These are phyloP conservation scores for Pichia sp. DNA, from an alignment of 1,139 yeast species.

Conservation along the genomic window DNA sequence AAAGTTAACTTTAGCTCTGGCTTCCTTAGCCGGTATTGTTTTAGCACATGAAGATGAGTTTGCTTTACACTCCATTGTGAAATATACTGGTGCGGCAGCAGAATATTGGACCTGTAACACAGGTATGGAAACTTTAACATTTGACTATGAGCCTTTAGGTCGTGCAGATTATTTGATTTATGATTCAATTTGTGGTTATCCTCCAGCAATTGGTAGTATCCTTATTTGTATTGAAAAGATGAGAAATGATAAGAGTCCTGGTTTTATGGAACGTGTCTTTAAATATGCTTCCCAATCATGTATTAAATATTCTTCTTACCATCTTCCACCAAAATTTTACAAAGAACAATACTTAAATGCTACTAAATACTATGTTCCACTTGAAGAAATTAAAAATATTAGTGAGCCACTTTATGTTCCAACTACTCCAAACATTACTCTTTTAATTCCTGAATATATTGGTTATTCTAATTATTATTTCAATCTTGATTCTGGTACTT, in stretches of 20 bases:
- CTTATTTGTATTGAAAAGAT: constrained; percentile 22
- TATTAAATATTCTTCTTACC: constrained; percentile 13
- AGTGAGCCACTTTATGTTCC: constrained; percentile 16
- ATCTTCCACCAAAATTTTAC: constrained; percentile 15
- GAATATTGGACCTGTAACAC: constrained; percentile 15
- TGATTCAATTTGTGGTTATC: constrained; percentile 19
- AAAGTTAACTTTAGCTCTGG: not conserved
- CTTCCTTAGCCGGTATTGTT: not conserved
- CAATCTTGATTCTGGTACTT: constrained; percentile 21
- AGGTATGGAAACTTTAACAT: constrained; percentile 3
- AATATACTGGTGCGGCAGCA: constrained; percentile 6
- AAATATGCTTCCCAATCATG: constrained; percentile 16
- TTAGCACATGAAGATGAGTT: not conserved
- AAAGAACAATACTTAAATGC: constrained; percentile 22
- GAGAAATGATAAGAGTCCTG: constrained; percentile 12
- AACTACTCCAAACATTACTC: constrained; percentile 12
- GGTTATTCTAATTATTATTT: constrained; percentile 16
- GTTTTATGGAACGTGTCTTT: constrained; percentile 10
- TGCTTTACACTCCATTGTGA: not conserved
- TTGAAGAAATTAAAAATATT: constrained; percentile 9
- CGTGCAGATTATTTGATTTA: constrained; percentile 4
- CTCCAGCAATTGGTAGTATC: constrained; percentile 25
- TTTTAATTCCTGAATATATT: not conserved
- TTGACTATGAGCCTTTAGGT: constrained; percentile 10
- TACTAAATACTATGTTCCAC: constrained; percentile 14